A percentile compares a stretch with the other conserved stretches of the same genome.
Evolutionary conservation across 2,329 filamentous ascomycete genomes (phyloP).

Genomic region (Byssothecium circinans): DNA sequence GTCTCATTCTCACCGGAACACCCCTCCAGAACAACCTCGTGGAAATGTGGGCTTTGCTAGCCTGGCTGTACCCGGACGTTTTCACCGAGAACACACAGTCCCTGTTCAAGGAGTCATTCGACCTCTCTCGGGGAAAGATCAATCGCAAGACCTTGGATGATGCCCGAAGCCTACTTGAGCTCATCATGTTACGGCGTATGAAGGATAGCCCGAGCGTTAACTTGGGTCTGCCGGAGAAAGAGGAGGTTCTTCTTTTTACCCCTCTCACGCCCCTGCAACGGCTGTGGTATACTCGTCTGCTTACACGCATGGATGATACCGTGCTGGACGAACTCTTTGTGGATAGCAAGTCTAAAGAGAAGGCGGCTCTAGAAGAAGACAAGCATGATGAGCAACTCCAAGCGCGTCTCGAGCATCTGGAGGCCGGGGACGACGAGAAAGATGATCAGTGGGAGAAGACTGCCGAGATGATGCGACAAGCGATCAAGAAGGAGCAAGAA

Average conservation of each 20-base stretch:
- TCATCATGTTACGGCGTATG: slow-evolving; percentile 62
- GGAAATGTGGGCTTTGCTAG: slow-evolving; percentile 60
- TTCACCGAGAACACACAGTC: slow-evolving; percentile 55
- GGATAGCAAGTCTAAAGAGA: slow-evolving; percentile 50
- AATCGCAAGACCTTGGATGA: slow-evolving; percentile 57
- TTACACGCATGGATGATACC: slow-evolving; percentile 57
- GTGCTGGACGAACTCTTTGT: slow-evolving; percentile 58
- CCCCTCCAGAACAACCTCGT: slow-evolving; percentile 62
- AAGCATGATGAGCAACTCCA: slow-evolving; percentile 42
- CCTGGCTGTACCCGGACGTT: slow-evolving; percentile 62
- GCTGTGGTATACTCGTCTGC: slow-evolving; percentile 60
- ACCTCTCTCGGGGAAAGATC: slow-evolving; percentile 57
- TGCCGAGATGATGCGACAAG: slow-evolving; percentile 94
- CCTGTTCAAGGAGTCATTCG: slow-evolving; percentile 59
- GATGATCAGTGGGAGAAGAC: slow-evolving; percentile 61
- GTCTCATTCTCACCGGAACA: slow-evolving; percentile 57
- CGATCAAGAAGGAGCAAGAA: slow-evolving; percentile 57
- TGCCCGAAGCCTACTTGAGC: slow-evolving; percentile 55
- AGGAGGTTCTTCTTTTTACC: slow-evolving; percentile 59
- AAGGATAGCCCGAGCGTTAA: slow-evolving; percentile 59
- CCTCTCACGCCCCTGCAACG: slow-evolving; percentile 61
- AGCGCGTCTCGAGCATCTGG: slow-evolving; percentile 34
- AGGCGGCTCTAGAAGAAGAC: slow-evolving; percentile 42
- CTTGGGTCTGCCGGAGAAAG: slow-evolving; percentile 59
- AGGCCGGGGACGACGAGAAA: slow-evolving; percentile 10